Evolutionary conservation across 2,329 filamentous ascomycete genomes (phyloP).

Genomic region (Diplodia sapinea): DNA sequence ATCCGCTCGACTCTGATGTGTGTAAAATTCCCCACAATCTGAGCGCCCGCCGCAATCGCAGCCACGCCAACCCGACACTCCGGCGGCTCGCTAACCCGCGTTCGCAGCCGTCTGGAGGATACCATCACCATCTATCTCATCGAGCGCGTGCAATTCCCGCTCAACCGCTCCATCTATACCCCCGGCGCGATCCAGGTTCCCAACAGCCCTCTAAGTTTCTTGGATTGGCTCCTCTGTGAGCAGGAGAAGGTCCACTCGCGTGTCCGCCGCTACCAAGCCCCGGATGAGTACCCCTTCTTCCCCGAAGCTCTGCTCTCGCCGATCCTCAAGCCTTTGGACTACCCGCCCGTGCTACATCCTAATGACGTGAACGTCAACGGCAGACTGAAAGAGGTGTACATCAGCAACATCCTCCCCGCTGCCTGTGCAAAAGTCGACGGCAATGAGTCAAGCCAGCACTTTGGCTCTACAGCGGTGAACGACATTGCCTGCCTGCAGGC

Average conservation of each 20-base stretch:
- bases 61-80: constrained; percentile 24
- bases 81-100: constrained; percentile 11
- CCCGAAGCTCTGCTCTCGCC: constrained; percentile 77
- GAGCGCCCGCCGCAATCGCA: not conserved
- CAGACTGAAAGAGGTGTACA: constrained; percentile 85
- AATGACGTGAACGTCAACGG: constrained; percentile 92
- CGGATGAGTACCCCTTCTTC: constrained; percentile 98
- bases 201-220: constrained; percentile 72
- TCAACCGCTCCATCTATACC: constrained; percentile 86
- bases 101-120: constrained; percentile 84
- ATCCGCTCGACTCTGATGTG: constrained; percentile 96
- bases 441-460: constrained; percentile 86
- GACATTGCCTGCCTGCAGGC: constrained; percentile 92
- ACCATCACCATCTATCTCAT: constrained; percentile 98
- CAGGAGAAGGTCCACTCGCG: constrained; percentile 91
- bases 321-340: constrained; percentile 85
- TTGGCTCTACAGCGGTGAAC: constrained; percentile 87
- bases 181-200: constrained; percentile 82
- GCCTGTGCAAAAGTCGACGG: constrained; percentile 81
- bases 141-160: constrained; percentile 95
- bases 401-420: constrained; percentile 78
- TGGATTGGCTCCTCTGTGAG: constrained; percentile 92
- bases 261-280: constrained; percentile 92
- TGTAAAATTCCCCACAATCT: constrained; percentile 41
- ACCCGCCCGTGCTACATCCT: constrained; percentile 83